These are phyloP conservation scores for Colletotrichum musae DNA, from an alignment of 2,329 filamentous ascomycete genomes.

Conservation along the genomic window DNA sequence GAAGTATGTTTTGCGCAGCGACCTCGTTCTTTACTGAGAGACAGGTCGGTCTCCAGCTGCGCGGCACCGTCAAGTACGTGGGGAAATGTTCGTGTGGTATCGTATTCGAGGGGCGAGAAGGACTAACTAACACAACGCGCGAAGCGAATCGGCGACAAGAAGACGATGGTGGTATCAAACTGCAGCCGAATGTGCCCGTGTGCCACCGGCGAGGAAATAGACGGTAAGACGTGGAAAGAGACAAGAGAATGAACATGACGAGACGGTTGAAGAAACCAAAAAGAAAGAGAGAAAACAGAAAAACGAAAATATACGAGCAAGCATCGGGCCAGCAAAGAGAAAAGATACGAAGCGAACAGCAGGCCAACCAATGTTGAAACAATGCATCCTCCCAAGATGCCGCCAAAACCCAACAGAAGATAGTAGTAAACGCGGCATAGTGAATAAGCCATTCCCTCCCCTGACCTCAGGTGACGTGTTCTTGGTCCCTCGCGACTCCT, in stretches of 20 bases:
- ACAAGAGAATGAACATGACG: constrained; percentile 37
- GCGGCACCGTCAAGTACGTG: constrained; percentile 3
- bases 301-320: constrained; percentile 8
- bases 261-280: constrained; percentile 34
- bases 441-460: constrained; percentile 15
- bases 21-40: no score
- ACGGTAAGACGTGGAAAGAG: constrained; percentile 36
- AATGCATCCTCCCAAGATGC: constrained; percentile 28
- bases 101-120: constrained; percentile 33
- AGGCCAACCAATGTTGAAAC: constrained; percentile 17
- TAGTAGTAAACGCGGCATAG: constrained; percentile 33
- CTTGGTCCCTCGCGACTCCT: constrained; percentile 51
- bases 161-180: constrained; percentile 40
- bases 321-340: not conserved
- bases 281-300: constrained; percentile 24
- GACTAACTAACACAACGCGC: constrained; percentile 35
- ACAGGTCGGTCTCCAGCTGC: not conserved
- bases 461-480: constrained; percentile 29
- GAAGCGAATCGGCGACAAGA: constrained; percentile 31
- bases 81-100: constrained; percentile 25
- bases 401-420: constrained; percentile 22
- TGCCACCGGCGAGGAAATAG: constrained; percentile 26
- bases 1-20: not conserved
- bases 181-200: constrained; percentile 35
- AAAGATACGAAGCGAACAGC: constrained; percentile 22